Evolutionary conservation across 352 stramenopile genomes (phyloP).

Genomic region (Phytophthora sp.): DNA sequence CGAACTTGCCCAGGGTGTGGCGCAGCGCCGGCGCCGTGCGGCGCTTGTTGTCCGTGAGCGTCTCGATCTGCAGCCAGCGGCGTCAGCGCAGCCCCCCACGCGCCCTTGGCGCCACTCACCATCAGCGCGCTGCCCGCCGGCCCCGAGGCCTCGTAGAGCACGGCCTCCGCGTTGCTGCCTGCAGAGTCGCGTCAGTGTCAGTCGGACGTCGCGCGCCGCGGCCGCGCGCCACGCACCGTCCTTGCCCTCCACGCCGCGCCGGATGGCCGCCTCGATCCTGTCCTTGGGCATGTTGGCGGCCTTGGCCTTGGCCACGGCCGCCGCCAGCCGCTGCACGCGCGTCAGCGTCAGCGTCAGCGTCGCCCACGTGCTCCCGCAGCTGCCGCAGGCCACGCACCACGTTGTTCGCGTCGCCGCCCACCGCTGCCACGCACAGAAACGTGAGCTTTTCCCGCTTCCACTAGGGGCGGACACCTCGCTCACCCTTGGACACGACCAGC

Average conservation of each 20-base stretch:
- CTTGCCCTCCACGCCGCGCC: slow-evolving; percentile 83
- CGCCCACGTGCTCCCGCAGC: slow-evolving; percentile 41
- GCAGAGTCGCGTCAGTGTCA: too few species aligned
- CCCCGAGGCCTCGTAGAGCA: slow-evolving; percentile 84
- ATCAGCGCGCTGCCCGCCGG: slow-evolving; percentile 76
- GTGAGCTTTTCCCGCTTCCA: too few species aligned
- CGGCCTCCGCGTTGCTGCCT: slow-evolving; percentile 70
- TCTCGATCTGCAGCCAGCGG: slow-evolving; percentile 64
- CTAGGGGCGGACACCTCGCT: too few species aligned
- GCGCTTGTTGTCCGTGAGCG: slow-evolving; percentile 84
- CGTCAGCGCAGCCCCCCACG: neutral
- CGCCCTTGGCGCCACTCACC: slow-evolving; percentile 26
- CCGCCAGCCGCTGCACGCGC: slow-evolving; percentile 58
- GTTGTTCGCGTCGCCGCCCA: slow-evolving; percentile 69
- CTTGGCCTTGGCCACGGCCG: slow-evolving; percentile 77
- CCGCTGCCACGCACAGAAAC: slow-evolving; percentile 27
- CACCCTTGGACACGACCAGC: slow-evolving; percentile 78
- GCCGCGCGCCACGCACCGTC: slow-evolving; percentile 59
- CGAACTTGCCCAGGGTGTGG: slow-evolving; percentile 77
- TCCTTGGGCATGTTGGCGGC: slow-evolving; percentile 85
- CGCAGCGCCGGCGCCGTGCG: slow-evolving; percentile 81
- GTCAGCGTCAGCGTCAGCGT: slow-evolving; percentile 75
- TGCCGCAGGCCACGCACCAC: slow-evolving; percentile 45
- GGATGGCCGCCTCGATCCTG: slow-evolving; percentile 84
- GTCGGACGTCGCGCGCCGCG: too few species aligned